Conservation (phyloP, 192 early-diverging fungal species). For the Chytriomyces sp. region DNA sequence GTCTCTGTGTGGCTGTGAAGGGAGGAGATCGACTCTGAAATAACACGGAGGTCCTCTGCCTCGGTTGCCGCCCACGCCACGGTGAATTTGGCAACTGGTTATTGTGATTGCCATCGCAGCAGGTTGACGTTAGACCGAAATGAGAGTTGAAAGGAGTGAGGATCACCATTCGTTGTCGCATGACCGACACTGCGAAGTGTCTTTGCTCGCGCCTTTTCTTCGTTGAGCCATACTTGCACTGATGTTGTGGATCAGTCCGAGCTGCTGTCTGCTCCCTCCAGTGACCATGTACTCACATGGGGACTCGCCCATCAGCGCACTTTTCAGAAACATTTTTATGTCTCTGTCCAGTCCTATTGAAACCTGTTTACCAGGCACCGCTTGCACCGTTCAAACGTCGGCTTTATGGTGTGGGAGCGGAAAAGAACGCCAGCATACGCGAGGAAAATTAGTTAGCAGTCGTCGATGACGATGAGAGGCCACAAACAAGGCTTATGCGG, state of each 20-base stretch:
- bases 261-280: too few species aligned
- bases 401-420: too few species aligned
- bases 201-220: constrained; percentile 47
- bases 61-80: constrained; percentile 42
- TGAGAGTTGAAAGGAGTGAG: neutral
- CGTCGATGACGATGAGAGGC: too few species aligned
- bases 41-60: constrained; percentile 43
- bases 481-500: too few species aligned
- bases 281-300: too few species aligned
- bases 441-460: too few species aligned
- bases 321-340: too few species aligned
- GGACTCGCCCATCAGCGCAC: too few species aligned
- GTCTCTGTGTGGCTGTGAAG: constrained; percentile 28
- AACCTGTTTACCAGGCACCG: too few species aligned
- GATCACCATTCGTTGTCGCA: constrained; percentile 40
- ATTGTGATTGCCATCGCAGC: neutral
- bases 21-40: constrained; percentile 36
- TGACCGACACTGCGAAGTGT: constrained; percentile 26
- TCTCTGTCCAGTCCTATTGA: too few species aligned
- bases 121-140: neutral
- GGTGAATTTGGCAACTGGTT: constrained; percentile 40
- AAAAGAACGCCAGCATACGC: too few species aligned
- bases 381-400: too few species aligned
- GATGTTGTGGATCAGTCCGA: neutral
- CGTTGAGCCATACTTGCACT: constrained; percentile 32